Conservation (phyloP, 495 filamentous ascomycete genomes). For the Daldinia loculata region DNA sequence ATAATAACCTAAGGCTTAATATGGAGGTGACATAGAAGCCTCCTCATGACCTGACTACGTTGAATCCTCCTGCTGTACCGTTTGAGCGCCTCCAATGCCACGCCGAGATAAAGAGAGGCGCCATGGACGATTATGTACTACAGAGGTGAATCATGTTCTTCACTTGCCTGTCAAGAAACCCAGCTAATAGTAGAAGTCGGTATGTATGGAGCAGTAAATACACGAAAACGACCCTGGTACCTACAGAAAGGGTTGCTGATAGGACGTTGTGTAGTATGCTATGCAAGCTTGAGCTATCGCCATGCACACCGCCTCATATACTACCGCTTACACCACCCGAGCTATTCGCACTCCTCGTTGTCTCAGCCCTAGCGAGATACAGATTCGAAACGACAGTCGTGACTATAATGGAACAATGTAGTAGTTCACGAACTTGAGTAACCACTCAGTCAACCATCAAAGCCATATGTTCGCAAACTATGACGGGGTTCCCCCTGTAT, state of each 20-base stretch:
- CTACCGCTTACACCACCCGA: too few relatives aligned
- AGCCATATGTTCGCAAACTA: neutral
- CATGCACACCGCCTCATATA: neutral
- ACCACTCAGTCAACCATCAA: neutral
- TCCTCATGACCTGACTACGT: neutral
- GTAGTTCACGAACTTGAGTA: conserved; percentile 5
- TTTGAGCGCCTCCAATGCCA: neutral
- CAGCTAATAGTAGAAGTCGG: neutral
- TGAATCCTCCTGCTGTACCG: neutral
- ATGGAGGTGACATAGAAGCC: neutral
- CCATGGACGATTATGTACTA: neutral
- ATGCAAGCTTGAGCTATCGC: neutral
- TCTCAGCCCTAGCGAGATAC: conserved; percentile 19
- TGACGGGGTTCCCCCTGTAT: conserved; percentile 4
- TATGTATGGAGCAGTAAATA: neutral
- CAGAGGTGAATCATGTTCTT: neutral
- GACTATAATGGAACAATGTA: neutral
- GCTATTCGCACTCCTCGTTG: neutral
- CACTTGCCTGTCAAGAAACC: neutral
- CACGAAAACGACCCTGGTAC: neutral
- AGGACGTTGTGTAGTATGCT: neutral
- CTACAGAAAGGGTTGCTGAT: neutral
- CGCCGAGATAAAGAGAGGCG: neutral
- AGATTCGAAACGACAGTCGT: conserved; percentile 3
- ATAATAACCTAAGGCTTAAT: neutral